Evolutionary conservation across 1,284 basidiomycete genomes (phyloP).

Genomic region (Cystobasidium slooffiae): DNA sequence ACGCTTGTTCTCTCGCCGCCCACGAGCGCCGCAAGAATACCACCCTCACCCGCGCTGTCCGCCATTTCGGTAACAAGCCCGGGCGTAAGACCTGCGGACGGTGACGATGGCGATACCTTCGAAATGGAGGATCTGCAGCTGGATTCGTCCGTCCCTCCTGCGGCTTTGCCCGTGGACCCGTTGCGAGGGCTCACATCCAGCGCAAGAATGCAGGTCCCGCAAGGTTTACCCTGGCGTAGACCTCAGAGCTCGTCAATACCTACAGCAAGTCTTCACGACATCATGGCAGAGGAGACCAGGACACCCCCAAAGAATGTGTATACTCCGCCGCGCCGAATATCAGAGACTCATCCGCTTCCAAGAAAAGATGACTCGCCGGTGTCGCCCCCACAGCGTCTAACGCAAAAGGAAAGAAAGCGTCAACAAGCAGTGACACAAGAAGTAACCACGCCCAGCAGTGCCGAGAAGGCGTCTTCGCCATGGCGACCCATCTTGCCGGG

Average conservation of each 20-base stretch:
- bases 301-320: not conserved
- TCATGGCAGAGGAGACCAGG: constrained; percentile 51
- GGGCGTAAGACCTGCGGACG: constrained; percentile 43
- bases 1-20: constrained; percentile 48
- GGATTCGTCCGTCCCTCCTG: constrained; percentile 44
- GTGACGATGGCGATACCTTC: constrained; percentile 58
- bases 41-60: constrained; percentile 24
- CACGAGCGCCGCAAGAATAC: constrained; percentile 22
- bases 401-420: constrained; percentile 37
- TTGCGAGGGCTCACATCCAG: not conserved
- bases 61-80: constrained; percentile 44
- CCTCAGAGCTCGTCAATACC: constrained; percentile 43
- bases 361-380: not conserved
- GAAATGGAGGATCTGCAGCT: constrained; percentile 58
- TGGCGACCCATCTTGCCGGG: constrained; percentile 35
- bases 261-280: constrained; percentile 50
- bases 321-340: constrained; percentile 13
- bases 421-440: constrained; percentile 4
- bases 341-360: constrained; percentile 6
- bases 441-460: not conserved
- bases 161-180: not conserved
- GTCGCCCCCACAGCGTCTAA: not conserved
- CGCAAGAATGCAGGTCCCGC: not conserved
- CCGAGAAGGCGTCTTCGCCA: constrained; percentile 24
- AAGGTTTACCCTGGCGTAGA: constrained; percentile 26